Base-by-base conservation (phyloP, 495 filamentous ascomycete species). In the Penicillium argentinense region DNA sequence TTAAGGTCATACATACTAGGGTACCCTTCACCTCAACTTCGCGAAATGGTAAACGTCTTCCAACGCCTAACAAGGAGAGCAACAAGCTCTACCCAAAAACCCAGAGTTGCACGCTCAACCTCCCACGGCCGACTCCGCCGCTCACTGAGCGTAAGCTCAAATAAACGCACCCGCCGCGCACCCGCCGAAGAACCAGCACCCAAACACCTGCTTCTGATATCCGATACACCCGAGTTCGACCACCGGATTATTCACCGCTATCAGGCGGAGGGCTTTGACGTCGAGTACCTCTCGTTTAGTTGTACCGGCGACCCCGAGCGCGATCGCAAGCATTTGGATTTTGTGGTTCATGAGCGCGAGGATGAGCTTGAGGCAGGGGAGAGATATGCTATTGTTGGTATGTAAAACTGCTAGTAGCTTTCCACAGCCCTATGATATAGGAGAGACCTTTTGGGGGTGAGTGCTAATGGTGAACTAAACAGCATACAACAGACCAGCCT, bases 231-330 rank as follows among this genome's bases (percentile, higher is more conserved):
- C 3, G 74, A 78, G 4, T 85, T 87, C 48, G 82, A 86, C 54
- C 39, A 68, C 5, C 49, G 71, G 6, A 75, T 78, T 4, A 45
- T 83, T 3, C 66, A 71, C 11, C 71, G 78, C 16, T 86, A 84
- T 73, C 69, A 69, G 14, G 76, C 74, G 12, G 85, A 89, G 56
- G 85, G 83, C 2, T 88, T 87, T 56, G 50, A 76, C 11, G 82
- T 84, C 24, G 67, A 67, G 6, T 87, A 87, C 51, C 25, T 89
- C 0, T 74, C 78, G 0, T 75, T 85, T 51, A 65, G 66, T 3
- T 55, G 59, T 5, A 71, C 68, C 19, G 77, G 66, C 1, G 74
- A 81, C 37, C 25, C 38, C 5, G 65, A 68, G 12, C 51, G 55
- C 14, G 65, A 68, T 22, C 54, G 63, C 4, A 66, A 60, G 30